Evolutionary conservation across 192 early-diverging fungal species (phyloP), one percentile per base, ranked within the genome.

Genomic region (Pilaira anomala): DNA sequence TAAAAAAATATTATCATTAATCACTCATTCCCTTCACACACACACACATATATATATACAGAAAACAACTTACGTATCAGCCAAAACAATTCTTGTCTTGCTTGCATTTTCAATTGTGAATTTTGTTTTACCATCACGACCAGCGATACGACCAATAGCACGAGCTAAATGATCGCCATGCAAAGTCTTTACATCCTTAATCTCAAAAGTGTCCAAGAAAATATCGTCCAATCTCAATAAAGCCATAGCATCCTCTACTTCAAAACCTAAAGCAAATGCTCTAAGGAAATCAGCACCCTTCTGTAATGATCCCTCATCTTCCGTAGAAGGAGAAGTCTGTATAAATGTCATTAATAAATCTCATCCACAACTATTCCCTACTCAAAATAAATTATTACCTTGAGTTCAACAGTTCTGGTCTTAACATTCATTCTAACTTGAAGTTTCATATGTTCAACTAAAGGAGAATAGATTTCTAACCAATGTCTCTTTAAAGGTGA

Each of bases 101-200:
- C 90, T 92, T 8, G 94, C 87, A 72, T 99, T 99, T 73, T 99
- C 97, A 63, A 99, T 99, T 4, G 97, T 92, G 62, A 88, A 97
- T 70, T 95, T 95, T 7, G 95, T 97, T 71, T 96, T 95, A 48
- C 97, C 97, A 62, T 95, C 92, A 74, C 95, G 93, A 46, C 97
- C 97, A 21, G 95, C 95, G 80, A 99, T 93, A 68, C 97, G 93
- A 63, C 97, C 97, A 70, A 99, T 95, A 16, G 97, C 97, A 58
- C 97, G 88, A 19, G 92, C 91, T 75, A 99, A 77, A 75, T 99
- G 93, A 73, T 99, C 97, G 25, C 95, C 95, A 41, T 87, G 83
- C 42, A 99, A 74, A 6, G 92, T 96, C 80, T 96, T 95, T 28
- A 99, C 85, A 76, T 99, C 97, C 81, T 98, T 97, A 78, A 97